These are phyloP conservation scores for Pseudogymnoascus sp. DNA, from an alignment of 2,329 filamentous ascomycete genomes.

Conservation along the genomic window DNA sequence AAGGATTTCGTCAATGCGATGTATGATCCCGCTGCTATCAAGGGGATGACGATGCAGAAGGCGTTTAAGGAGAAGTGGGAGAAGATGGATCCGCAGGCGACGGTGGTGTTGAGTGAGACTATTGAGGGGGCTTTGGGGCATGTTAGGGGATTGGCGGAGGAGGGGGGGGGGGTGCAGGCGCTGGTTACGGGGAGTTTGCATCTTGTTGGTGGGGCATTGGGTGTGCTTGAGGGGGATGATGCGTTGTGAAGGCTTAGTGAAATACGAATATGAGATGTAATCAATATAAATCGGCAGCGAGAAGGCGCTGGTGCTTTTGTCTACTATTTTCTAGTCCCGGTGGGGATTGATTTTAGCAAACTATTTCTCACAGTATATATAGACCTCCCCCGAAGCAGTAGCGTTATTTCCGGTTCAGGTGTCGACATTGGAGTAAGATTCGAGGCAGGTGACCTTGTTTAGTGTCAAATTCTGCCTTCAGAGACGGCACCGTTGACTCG, in stretches of 20 bases:
- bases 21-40: constrained; percentile 25
- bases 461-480: background rate
- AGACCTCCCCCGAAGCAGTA: background rate
- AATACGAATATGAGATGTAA: background rate
- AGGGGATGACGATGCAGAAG: constrained; percentile 57
- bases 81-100: constrained; percentile 39
- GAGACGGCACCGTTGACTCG: no score
- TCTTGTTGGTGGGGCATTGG: constrained; percentile 70
- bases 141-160: constrained; percentile 36
- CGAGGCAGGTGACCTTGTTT: background rate
- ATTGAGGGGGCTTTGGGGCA: constrained; percentile 60
- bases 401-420: background rate
- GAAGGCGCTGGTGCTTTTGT: background rate
- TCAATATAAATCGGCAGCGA: background rate
- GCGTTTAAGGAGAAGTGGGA: constrained; percentile 53
- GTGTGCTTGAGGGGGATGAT: constrained; percentile 49
- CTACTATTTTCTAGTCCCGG: background rate
- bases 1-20: constrained; percentile 33
- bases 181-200: constrained; percentile 79
- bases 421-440: background rate
- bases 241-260: background rate
- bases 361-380: background rate
- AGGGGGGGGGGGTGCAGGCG: constrained; percentile 43
- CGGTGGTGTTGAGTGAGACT: constrained; percentile 49
- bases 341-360: background rate